phyloP scores from a whole-genome alignment of 495 filamentous ascomycete species.

The Lasiosphaeria hispida region DNA sequence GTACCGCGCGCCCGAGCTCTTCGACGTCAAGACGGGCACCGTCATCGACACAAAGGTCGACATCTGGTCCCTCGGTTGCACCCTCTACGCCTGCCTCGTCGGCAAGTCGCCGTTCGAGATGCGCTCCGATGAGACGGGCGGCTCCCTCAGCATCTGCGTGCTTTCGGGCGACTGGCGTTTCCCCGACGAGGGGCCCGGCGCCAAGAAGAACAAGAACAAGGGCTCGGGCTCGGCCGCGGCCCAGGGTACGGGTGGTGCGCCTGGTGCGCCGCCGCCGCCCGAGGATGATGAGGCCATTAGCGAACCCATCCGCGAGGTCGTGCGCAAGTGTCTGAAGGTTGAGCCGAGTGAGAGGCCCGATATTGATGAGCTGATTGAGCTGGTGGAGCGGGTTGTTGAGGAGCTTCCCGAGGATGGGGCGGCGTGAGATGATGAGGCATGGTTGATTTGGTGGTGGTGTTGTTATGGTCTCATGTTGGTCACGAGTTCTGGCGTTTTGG shows the following conservation, averaged over 20 bases:
- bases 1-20: constrained; percentile 94
- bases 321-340: constrained; percentile 84
- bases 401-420: constrained; percentile 69
- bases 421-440: constrained; percentile 11
- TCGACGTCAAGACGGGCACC: constrained; percentile 93
- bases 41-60: constrained; percentile 96
- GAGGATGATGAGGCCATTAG: constrained; percentile 53
- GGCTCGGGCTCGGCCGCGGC: constrained; percentile 14
- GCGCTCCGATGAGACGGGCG: constrained; percentile 91
- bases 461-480: too few relatives aligned
- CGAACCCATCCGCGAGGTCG: constrained; percentile 76
- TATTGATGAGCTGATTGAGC: constrained; percentile 80
- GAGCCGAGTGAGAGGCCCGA: constrained; percentile 89
- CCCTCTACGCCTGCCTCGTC: constrained; percentile 90
- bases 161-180: constrained; percentile 92
- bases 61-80: constrained; percentile 96
- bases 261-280: constrained; percentile 1
- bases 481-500: too few relatives aligned
- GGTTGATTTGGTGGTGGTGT: not conserved
- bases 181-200: constrained; percentile 68
- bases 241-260: constrained; percentile 20
- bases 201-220: constrained; percentile 55
- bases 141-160: constrained; percentile 86
- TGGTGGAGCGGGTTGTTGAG: constrained; percentile 73
- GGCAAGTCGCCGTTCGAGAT: constrained; percentile 97